These are phyloP conservation scores for Heliamphora pulchella DNA, from an alignment of 179 eudicot species.

Conservation along the genomic window DNA sequence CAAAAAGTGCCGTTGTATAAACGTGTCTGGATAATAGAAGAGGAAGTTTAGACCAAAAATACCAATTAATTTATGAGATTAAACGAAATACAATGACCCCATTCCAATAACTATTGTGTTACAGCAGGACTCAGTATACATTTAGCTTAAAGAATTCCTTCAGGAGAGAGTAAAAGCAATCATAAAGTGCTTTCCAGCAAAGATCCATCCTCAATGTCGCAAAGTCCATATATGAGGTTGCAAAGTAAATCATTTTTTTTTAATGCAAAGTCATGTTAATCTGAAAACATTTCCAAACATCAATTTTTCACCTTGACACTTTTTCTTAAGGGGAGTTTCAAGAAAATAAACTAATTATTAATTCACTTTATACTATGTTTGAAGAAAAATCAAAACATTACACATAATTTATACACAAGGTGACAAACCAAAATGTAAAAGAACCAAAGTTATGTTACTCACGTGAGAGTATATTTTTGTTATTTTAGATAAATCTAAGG, in stretches of 20 bases:
- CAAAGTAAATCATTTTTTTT: neutral
- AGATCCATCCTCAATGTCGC: neutral
- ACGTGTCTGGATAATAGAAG: constrained; percentile 44
- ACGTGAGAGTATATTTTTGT: too few relatives aligned
- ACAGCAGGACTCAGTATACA: neutral
- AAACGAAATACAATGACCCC: neutral
- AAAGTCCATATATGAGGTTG: neutral
- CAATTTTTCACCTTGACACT: neutral
- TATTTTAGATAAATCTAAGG: too few relatives aligned
- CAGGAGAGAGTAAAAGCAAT: neutral
- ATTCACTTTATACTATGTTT: neutral
- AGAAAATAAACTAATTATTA: neutral
- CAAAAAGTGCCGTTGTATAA: constrained; percentile 87
- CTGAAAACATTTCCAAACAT: neutral
- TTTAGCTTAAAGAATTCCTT: neutral
- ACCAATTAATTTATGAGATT: neutral
- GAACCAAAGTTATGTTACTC: neutral
- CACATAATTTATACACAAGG: neutral
- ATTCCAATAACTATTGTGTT: neutral
- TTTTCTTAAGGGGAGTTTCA: neutral
- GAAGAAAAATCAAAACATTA: neutral
- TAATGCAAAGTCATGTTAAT: too few relatives aligned
- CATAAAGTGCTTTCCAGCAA: neutral
- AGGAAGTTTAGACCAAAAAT: neutral
- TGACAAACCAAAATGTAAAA: neutral